Evolutionary conservation across 2,329 filamentous ascomycete genomes (phyloP), one percentile per base, ranked within the genome.

Genomic region (Fusarium kyushuense): DNA sequence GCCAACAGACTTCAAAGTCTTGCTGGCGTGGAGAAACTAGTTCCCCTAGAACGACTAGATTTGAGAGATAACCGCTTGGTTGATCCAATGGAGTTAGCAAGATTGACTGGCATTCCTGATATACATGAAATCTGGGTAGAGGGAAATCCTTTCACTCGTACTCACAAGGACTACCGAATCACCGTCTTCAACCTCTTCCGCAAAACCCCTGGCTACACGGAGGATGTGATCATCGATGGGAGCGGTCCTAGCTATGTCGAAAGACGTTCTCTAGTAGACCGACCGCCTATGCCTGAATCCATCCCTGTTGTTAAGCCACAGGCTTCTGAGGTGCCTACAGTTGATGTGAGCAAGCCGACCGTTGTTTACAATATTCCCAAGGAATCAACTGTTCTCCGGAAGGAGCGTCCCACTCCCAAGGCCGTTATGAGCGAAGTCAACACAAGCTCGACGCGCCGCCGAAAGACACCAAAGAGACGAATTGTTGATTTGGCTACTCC

Each of bases 131-230:
- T 99, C 32, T 99, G 94, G 86, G 91, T 99, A 17, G 88, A 92
- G 64, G 93, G 93, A 23, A 99, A 99, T 74, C 93, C 94, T 1
- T 97, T 98, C 74, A 92, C 91, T 42, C 93, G 92, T 72, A 94
- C 93, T 1, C 93, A 97, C 76, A 86, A 90, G 61, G 89, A 91
- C 72, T 97, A 97, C 76, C 89, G 96, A 48, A 85, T 97, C 68
- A 92, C 90, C 21, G 96, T 98, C 66, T 97, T 99, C 88, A 99
- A 98, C 74, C 84, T 98, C 4, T 99, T 99, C 84, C 89, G 96
- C 67, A 90, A 89, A 61, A 94, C 93, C 0, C 93, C 95, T 13
- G 96, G 96, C 7, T 97, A 96, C 75, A 91, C 90, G 0, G 92
- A 97, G 69, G 96, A 99, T 75, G 89, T 98, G 62, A 84, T 93